These are phyloP conservation scores for Jasminum sambac DNA, from an alignment of 257 asterid genomes.

Conservation along the genomic window DNA sequence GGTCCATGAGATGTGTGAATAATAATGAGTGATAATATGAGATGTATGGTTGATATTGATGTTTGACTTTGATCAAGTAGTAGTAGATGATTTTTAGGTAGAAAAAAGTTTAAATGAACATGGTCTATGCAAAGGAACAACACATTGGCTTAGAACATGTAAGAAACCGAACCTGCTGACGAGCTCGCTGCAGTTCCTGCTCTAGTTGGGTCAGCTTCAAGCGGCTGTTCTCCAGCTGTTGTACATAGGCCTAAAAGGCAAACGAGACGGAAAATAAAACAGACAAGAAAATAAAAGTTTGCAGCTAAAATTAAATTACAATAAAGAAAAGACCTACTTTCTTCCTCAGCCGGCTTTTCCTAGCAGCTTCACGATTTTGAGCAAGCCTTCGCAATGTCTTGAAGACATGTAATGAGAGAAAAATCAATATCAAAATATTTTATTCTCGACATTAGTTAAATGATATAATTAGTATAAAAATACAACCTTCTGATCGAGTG, in stretches of 20 bases:
- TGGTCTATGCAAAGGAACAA: background rate
- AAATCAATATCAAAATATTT: background rate
- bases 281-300: slow-evolving; percentile 4
- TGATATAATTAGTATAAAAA: background rate
- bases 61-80: no score
- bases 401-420: background rate
- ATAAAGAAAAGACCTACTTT: slow-evolving; percentile 31
- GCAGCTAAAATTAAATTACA: slow-evolving; percentile 4
- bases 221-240: slow-evolving; percentile 43
- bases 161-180: slow-evolving; percentile 32
- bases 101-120: no score
- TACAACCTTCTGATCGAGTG: slow-evolving; percentile 52
- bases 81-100: no score
- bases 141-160: background rate
- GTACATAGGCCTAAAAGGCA: slow-evolving; percentile 37
- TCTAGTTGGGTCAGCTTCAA: slow-evolving; percentile 37
- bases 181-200: slow-evolving; percentile 35
- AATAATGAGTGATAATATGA: no score
- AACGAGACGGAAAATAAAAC: slow-evolving; percentile 5
- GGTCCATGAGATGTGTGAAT: no score
- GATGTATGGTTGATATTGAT: no score
- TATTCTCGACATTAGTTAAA: background rate
- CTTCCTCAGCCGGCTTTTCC: slow-evolving; percentile 25
- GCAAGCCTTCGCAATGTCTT: slow-evolving; percentile 24
- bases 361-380: slow-evolving; percentile 28